Evolutionary conservation across 129 eudicot genomes (phyloP), one percentile per base, ranked within the genome.

Genomic region (Chrysanthemum makinoi): DNA sequence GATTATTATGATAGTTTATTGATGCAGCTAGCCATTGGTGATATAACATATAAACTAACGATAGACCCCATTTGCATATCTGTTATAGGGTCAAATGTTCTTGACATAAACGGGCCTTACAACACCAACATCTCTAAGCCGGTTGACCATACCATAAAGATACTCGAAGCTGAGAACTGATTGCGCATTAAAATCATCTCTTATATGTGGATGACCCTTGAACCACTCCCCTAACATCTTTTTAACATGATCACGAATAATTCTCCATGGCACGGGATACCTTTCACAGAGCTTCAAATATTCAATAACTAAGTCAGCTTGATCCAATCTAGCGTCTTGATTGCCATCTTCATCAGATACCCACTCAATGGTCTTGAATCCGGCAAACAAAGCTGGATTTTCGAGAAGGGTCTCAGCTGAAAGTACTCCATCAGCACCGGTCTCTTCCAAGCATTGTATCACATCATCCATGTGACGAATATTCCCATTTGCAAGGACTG

Each of bases 391-490:
- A 54, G 98, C 99, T 0, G 97, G 97, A 51, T 94, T 94, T 66
- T 94, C 99, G 2, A 94, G 97, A 13, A 94, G 96, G 17, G 93
- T 70, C 72, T 94, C 97, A 0, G 99, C 97, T 26, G 97, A 87
- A 26, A 94, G 91, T 22, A 89, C 86, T 22, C 99, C 99, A 64
- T 90, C 96, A 7, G 76, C 85, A 14, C 97, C 94, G 1, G 99
- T 94, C 74, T 80, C 91, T 73, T 87, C 77, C 68, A 94, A 68
- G 64, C 97, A 94, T 56, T 72, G 77, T 50, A 52, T 57, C 14
- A 85, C 97, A 69, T 90, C 97, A 53, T 87, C 99, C 86, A 86
- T 79, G 81, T 94, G 91, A 11, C 97, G 77, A 3, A 90, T 74
- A 39, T 94, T 88, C n/a, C 99, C 99, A 43, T 94, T 94, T 44